A percentile compares a stretch with the other conserved stretches of the same genome.
Conservation (phyloP, 768 basidiomycete genomes). For the Auricularia auricula-judae region DNA sequence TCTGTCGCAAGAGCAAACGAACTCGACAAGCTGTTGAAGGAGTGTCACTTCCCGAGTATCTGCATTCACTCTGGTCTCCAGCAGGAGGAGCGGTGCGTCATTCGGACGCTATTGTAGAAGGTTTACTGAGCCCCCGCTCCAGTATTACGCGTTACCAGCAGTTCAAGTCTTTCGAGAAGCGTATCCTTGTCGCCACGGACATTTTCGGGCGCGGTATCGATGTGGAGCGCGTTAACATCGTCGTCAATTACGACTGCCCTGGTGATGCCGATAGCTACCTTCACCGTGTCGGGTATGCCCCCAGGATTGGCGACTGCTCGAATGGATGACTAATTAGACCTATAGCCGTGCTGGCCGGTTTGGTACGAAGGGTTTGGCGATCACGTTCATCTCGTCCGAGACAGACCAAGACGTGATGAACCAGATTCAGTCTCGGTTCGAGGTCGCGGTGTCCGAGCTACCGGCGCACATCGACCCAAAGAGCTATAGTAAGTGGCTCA, state of each 20-base stretch:
- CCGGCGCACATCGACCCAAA: constrained; percentile 91
- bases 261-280: constrained; percentile 97
- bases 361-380: constrained; percentile 97
- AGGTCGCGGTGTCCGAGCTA: constrained; percentile 91
- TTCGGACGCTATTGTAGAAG: neutral
- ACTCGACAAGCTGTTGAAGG: constrained; percentile 87
- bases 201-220: constrained; percentile 99
- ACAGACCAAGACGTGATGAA: constrained; percentile 90
- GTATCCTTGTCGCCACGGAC: constrained; percentile 96
- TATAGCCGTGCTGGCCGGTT: constrained; percentile 93
- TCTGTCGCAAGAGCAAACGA: constrained; percentile 95
- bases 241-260: constrained; percentile 97
- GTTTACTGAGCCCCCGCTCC: constrained; percentile 1
- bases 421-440: constrained; percentile 91
- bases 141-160: constrained; percentile 94
- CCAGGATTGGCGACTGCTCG: neutral
- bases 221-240: constrained; percentile 98
- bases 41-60: constrained; percentile 98
- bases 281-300: constrained; percentile 80
- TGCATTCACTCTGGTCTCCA: constrained; percentile 90
- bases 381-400: constrained; percentile 92
- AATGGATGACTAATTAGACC: neutral
- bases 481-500: constrained; percentile 77
- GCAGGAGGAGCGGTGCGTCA: constrained; percentile 87
- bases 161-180: constrained; percentile 99